Evolutionary conservation across 805 yeast genomes (phyloP).

Genomic region (Candida golubevii): DNA sequence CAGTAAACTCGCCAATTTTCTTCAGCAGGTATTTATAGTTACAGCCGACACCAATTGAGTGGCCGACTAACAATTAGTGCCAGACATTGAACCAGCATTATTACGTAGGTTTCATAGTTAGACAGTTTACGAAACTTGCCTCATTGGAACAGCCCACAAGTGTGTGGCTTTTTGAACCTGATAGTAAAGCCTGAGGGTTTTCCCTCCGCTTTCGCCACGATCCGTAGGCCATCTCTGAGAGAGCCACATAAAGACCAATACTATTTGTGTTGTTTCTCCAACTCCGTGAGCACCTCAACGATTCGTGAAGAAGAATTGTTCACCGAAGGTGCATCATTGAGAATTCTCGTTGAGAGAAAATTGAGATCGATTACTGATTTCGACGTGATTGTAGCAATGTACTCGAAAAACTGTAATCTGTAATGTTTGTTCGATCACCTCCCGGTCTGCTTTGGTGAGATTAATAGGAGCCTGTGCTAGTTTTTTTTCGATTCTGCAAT

Average conservation of each 20-base stretch:
- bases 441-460: conserved; percentile 26
- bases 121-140: too few species aligned
- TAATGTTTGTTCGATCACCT: conserved; percentile 42
- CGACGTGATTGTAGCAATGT: conserved; percentile 53
- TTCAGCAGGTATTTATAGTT: too few species aligned
- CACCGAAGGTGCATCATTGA: conserved; percentile 20
- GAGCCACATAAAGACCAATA: conserved; percentile 80
- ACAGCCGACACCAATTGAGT: too few species aligned
- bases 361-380: conserved; percentile 52
- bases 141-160: too few species aligned
- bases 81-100: too few species aligned
- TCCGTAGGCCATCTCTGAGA: conserved; percentile 71
- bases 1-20: too few species aligned
- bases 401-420: conserved; percentile 40
- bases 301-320: conserved; percentile 19
- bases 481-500: too few species aligned
- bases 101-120: too few species aligned
- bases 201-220: conserved; percentile 6
- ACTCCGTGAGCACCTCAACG: conserved; percentile 21
- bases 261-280: conserved; percentile 65
- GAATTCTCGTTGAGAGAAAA: conserved; percentile 25
- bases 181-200: too few species aligned
- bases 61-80: too few species aligned
- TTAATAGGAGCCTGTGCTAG: conserved; percentile 62
- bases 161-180: too few species aligned